These are phyloP conservation scores for Cyclospora cayetanensis DNA, from an alignment of 169 alveolate species.

Conservation along the genomic window DNA sequence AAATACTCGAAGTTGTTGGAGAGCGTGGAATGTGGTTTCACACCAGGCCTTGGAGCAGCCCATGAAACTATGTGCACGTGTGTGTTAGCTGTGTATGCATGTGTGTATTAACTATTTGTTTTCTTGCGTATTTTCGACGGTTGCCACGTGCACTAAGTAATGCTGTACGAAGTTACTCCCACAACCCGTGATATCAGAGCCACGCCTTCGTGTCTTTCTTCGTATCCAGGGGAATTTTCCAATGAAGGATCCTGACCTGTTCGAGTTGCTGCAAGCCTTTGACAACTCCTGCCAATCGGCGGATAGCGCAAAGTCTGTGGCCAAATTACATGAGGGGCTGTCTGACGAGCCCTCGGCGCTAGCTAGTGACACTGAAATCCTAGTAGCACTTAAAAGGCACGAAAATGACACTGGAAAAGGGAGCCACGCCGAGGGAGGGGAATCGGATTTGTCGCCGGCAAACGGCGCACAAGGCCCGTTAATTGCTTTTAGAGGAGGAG, in stretches of 20 bases:
- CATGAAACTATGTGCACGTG: no score
- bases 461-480: constrained; percentile 54
- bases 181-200: neutral
- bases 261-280: constrained; percentile 67
- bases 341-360: neutral
- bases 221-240: constrained; percentile 52
- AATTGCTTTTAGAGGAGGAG: constrained; percentile 63
- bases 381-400: constrained; percentile 10
- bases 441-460: constrained; percentile 12
- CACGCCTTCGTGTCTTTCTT: neutral
- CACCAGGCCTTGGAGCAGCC: no score
- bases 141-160: no score
- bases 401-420: neutral
- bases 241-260: constrained; percentile 66
- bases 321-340: constrained; percentile 2
- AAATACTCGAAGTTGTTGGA: no score
- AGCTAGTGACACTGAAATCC: neutral
- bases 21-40: no score
- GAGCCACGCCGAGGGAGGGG: neutral
- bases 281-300: constrained; percentile 64
- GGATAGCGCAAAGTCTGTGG: neutral
- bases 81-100: no score
- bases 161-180: no score
- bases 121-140: no score
- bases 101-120: no score